Evolutionary conservation across 306 rosid genomes (phyloP).

Genomic region (Luffa acutangula): DNA sequence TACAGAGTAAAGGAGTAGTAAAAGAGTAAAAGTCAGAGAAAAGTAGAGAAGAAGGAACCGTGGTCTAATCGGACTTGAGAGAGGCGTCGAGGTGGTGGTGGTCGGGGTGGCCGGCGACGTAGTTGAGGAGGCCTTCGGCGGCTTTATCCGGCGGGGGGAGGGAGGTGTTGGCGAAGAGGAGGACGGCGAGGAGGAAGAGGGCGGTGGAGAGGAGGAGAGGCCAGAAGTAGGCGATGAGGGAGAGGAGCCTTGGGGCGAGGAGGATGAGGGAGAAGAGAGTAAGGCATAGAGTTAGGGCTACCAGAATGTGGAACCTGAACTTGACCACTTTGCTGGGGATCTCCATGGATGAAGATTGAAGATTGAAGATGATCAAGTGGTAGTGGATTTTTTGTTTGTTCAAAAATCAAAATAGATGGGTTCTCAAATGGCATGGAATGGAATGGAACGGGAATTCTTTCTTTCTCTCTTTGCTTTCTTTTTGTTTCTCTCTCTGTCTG

Average conservation of each 20-base stretch:
- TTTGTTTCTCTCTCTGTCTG: background rate
- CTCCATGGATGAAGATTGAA: conserved; percentile 36
- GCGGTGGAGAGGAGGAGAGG: conserved; percentile 86
- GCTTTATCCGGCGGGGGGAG: conserved; percentile 22
- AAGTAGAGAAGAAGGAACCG: background rate
- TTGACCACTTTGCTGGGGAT: conserved; percentile 45
- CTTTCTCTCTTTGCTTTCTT: background rate
- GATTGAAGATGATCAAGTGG: background rate
- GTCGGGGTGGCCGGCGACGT: conserved; percentile 63
- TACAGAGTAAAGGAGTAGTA: background rate
- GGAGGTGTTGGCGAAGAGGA: conserved; percentile 44
- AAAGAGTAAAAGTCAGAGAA: background rate
- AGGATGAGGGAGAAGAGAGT: conserved; percentile 22
- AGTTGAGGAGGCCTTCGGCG: conserved; percentile 62
- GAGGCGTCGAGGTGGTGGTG: conserved; percentile 15
- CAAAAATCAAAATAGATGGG: background rate
- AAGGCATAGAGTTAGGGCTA: conserved; percentile 13
- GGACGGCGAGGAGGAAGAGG: conserved; percentile 55
- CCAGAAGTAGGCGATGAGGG: conserved; percentile 77
- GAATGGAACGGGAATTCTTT: background rate
- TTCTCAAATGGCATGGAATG: background rate
- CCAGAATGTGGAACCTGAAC: conserved; percentile 40
- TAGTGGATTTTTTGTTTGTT: background rate
- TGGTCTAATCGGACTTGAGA: conserved; percentile 30
- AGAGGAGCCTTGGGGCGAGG: conserved; percentile 44